Conservation (phyloP, 441 rosid species). For the Eruca vesicaria region DNA sequence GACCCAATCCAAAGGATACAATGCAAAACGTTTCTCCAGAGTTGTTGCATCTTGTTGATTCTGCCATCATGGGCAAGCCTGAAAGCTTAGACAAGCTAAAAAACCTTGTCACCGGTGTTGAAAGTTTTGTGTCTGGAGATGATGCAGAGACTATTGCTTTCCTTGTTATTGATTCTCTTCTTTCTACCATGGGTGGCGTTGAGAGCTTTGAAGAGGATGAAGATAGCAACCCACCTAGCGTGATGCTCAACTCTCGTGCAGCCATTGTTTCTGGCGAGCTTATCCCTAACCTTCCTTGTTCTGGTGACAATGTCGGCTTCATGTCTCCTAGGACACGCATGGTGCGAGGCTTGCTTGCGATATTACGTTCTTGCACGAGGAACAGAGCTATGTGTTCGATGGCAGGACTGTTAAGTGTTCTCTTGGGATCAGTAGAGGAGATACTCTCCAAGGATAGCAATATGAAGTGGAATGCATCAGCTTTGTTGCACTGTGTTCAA, state of each 20-base stretch:
- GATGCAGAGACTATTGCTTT: conserved; percentile 71
- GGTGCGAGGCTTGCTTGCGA: conserved; percentile 85
- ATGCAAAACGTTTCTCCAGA: conserved; percentile 95
- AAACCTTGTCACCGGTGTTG: conserved; percentile 73
- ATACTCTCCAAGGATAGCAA: conserved; percentile 57
- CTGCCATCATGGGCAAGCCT: conserved; percentile 94
- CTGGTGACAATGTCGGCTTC: conserved; percentile 52
- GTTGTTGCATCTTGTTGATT: conserved; percentile 90
- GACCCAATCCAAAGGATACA: conserved; percentile 56
- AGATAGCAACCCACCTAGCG: conserved; percentile 90
- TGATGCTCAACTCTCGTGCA: conserved; percentile 93
- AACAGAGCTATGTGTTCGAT: conserved; percentile 92
- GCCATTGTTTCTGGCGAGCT: conserved; percentile 89
- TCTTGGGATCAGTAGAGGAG: conserved; percentile 74
- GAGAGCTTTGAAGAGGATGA: conserved; percentile 96
- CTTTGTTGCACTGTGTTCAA: conserved; percentile 76
- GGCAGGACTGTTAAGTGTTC: conserved; percentile 79
- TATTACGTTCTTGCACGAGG: conserved; percentile 88
- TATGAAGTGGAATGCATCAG: conserved; percentile 68
- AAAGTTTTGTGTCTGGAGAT: conserved; percentile 64
- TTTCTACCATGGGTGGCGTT: conserved; percentile 97
- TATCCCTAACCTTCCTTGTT: conserved; percentile 80
- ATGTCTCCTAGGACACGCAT: conserved; percentile 93
- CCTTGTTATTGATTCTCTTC: conserved; percentile 85
- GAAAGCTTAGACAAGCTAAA: conserved; percentile 80